These are phyloP conservation scores for Penicillium sp. DNA, from an alignment of 2,329 filamentous ascomycete species.

Conservation along the genomic window DNA sequence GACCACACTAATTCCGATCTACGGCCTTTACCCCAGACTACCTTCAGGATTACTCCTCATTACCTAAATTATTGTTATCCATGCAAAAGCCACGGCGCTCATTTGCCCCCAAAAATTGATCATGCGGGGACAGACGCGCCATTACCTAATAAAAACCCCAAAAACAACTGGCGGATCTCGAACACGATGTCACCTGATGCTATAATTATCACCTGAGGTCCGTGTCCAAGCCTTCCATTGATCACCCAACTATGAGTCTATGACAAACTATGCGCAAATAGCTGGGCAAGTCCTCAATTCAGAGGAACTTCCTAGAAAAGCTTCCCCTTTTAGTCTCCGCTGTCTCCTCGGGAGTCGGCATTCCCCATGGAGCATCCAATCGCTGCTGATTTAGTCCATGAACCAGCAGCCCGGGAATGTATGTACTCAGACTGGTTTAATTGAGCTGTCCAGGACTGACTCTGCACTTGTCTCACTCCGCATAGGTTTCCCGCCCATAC, in stretches of 20 bases:
- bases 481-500: too few species aligned
- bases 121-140: conserved; percentile 19
- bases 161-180: neutral
- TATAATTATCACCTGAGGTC: neutral
- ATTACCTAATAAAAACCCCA: conserved; percentile 22
- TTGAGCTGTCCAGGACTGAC: too few species aligned
- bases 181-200: conserved; percentile 19
- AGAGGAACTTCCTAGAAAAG: too few species aligned
- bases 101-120: conserved; percentile 18
- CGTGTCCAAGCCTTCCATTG: conserved; percentile 5
- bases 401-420: too few species aligned
- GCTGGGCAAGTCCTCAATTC: too few species aligned
- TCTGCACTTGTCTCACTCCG: too few species aligned
- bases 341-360: too few species aligned
- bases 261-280: neutral
- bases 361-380: too few species aligned
- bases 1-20: neutral
- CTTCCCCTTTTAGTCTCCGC: too few species aligned
- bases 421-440: too few species aligned
- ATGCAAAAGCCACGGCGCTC: neutral
- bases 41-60: conserved; percentile 14
- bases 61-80: conserved; percentile 16
- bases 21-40: conserved; percentile 18
- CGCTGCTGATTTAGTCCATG: too few species aligned
- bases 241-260: neutral